Evolutionary conservation across 83 land plant species (phyloP), one percentile per base, ranked within the genome.

Genomic region (Picea abies): DNA sequence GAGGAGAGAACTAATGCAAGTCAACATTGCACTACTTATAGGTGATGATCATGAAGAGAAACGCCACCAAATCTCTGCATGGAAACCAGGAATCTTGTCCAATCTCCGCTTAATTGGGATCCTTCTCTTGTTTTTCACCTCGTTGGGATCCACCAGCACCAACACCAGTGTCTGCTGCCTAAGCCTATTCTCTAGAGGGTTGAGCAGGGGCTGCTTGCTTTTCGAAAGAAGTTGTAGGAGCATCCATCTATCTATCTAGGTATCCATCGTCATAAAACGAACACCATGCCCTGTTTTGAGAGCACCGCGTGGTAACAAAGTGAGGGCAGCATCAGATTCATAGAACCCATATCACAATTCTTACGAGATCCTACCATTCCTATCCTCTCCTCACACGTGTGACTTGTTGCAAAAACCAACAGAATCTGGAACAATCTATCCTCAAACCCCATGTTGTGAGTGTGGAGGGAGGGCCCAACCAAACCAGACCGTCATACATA

Each of bases 381-480:
- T 73, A 73, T 73, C 58, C 58, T 52, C 58, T 73, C 26, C 2
- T 73, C 58, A 73, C 77, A 73, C 77, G 77, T 73, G 77, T 73
- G 16, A 23, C 52, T 47, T 47, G 77, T 73, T 73, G 77, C 77
- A 11, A 44, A 52, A 44, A 73, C 77, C 58, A 73, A 73, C 77
- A 44, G 58, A 73, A 73, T 73, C 77, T 73, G 77, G 4, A 73
- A 44, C 77, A 73, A 73, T 73, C 23, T 41, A 73, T 73, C 77
- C 77, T 44, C 47, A 44, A 73, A 52, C 52, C 56, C 58, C 39
- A 35, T 39, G 39, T 52, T 44, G 20, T 73, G 77, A 73, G 77
- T 49, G 77, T 39, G 39, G 56, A n/a, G 20, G 41, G 77, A 73
- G 77, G 77, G 77, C 77, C 77, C 77, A 73, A 37, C 56, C 44